A percentile compares a stretch with the other conserved stretches of the same genome.
phyloP scores from a whole-genome alignment of 495 filamentous ascomycete genomes.

The Neurospora sp. region DNA sequence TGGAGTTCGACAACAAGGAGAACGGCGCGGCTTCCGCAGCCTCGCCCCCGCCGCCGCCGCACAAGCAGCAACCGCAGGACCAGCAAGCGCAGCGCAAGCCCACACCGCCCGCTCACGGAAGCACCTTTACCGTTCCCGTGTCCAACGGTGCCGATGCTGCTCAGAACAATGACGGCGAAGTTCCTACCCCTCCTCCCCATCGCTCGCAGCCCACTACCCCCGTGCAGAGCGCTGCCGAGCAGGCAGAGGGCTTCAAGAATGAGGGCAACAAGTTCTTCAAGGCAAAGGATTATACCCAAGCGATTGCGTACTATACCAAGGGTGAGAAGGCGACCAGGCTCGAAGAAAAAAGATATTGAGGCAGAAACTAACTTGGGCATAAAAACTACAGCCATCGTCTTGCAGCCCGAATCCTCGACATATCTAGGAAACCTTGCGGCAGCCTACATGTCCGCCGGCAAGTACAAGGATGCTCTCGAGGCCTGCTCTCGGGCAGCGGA shows the following conservation, averaged over 20 bases:
- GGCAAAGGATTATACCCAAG: slow-evolving; percentile 71
- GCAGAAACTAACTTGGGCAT: slow-evolving; percentile 4
- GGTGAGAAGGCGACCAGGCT: slow-evolving; percentile 39
- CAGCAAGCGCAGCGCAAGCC: slow-evolving; percentile 12
- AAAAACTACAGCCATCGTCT: slow-evolving; percentile 60
- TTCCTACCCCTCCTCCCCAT: slow-evolving; percentile 76
- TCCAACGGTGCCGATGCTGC: slow-evolving; percentile 46
- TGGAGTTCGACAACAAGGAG: slow-evolving; percentile 69
- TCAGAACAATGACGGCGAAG: slow-evolving; percentile 26
- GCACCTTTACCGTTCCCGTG: slow-evolving; percentile 33
- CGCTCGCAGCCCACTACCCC: slow-evolving; percentile 51
- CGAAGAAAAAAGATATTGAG: neutral
- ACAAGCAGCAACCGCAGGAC: slow-evolving; percentile 15
- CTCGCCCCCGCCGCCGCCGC: slow-evolving; percentile 27
- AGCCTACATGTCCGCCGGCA: slow-evolving; percentile 75
- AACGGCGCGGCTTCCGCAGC: slow-evolving; percentile 33
- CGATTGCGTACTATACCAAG: slow-evolving; percentile 89
- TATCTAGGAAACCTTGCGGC: slow-evolving; percentile 94
- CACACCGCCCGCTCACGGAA: slow-evolving; percentile 21
- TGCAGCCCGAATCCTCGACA: slow-evolving; percentile 67
- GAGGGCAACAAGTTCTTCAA: slow-evolving; percentile 96
- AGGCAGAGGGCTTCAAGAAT: slow-evolving; percentile 84
- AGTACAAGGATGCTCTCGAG: slow-evolving; percentile 68
- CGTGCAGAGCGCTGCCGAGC: slow-evolving; percentile 44
- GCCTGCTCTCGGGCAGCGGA: slow-evolving; percentile 74